Conservation (phyloP, 2,329 filamentous ascomycete species). For the Ascochyta pisi region DNA sequence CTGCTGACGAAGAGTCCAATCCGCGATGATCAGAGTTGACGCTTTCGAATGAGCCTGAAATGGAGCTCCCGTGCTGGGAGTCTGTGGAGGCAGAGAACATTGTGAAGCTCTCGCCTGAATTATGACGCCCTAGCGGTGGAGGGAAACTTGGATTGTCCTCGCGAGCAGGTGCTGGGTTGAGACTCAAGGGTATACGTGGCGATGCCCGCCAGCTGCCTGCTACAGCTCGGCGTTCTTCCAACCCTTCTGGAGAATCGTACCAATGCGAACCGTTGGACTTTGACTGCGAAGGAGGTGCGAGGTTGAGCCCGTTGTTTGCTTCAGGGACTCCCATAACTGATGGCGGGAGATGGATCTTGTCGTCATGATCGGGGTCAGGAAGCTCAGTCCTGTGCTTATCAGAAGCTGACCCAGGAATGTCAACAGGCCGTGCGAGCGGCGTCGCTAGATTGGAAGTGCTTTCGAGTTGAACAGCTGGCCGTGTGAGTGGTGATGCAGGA, state of each 20-base stretch:
- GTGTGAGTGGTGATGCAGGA: slow-evolving; percentile 21
- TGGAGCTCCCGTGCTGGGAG: slow-evolving; percentile 61
- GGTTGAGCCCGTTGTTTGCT: neutral
- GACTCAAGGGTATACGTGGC: slow-evolving; percentile 58
- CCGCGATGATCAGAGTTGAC: slow-evolving; percentile 32
- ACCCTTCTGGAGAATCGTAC: slow-evolving; percentile 42
- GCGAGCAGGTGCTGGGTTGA: slow-evolving; percentile 53
- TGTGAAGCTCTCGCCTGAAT: slow-evolving; percentile 67
- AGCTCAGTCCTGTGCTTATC: slow-evolving; percentile 26
- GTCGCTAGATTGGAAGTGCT: slow-evolving; percentile 64
- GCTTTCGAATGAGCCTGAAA: slow-evolving; percentile 59
- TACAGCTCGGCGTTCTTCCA: slow-evolving; percentile 49
- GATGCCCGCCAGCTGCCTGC: slow-evolving; percentile 56
- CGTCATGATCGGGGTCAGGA: slow-evolving; percentile 48
- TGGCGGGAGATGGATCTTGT: slow-evolving; percentile 47
- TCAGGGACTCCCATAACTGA: slow-evolving; percentile 25
- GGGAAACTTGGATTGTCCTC: slow-evolving; percentile 45
- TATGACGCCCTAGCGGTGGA: slow-evolving; percentile 56
- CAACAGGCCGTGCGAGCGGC: slow-evolving; percentile 58
- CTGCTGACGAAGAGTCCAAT: slow-evolving; percentile 36
- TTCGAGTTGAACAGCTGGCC: slow-evolving; percentile 48
- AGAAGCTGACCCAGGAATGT: slow-evolving; percentile 6
- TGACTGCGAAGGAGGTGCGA: slow-evolving; percentile 14
- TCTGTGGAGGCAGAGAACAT: slow-evolving; percentile 70
- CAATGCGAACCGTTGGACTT: slow-evolving; percentile 42